phyloP scores from a whole-genome alignment of 257 asterid genomes.

The Solanum chaucha region DNA sequence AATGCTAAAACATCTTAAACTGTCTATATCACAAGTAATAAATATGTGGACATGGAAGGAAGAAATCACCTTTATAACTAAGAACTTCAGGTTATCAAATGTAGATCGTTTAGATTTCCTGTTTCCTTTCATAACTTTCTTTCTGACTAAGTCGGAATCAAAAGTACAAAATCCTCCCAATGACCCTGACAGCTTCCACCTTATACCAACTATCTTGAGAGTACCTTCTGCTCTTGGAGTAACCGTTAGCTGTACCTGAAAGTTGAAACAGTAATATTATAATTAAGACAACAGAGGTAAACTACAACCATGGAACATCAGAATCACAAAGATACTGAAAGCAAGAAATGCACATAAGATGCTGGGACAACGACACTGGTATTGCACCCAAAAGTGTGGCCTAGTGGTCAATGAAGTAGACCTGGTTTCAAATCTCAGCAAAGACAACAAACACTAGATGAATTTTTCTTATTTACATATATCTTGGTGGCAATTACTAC shows the following conservation, averaged over 20 bases:
- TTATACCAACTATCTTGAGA: slow-evolving; percentile 75
- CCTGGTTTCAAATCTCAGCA: background rate
- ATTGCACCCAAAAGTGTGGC: background rate
- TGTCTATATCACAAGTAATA: background rate
- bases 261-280: background rate
- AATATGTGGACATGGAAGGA: background rate
- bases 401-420: background rate
- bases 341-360: background rate
- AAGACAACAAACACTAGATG: background rate
- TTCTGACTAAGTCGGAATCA: slow-evolving; percentile 43
- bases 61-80: slow-evolving; percentile 68
- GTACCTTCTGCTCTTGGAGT: slow-evolving; percentile 76
- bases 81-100: slow-evolving; percentile 55
- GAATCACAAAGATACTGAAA: background rate
- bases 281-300: background rate
- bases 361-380: background rate
- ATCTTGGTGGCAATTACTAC: background rate
- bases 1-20: background rate
- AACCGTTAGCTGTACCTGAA: slow-evolving; percentile 82
- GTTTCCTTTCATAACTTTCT: slow-evolving; percentile 45
- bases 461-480: background rate
- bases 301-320: background rate
- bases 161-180: slow-evolving; percentile 70
- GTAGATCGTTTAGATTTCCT: slow-evolving; percentile 39
- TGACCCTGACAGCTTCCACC: slow-evolving; percentile 94